Evolutionary conservation across 208 protist species (phyloP), one percentile per base, ranked within the genome.

Genomic region (Acanthamoeba divionensis): DNA sequence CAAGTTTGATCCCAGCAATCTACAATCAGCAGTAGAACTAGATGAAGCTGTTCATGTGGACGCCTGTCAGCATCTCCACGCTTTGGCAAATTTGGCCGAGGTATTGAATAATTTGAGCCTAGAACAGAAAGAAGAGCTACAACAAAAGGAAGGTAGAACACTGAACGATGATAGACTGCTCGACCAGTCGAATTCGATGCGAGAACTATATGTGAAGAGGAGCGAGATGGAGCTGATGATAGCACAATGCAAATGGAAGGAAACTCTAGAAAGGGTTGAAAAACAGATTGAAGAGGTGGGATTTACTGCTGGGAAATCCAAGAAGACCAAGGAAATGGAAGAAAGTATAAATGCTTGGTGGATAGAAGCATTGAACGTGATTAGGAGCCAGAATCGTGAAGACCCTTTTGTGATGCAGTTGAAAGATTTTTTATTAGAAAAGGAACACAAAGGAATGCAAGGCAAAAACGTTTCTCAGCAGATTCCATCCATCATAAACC

Each of bases 131-230:
- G 67, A 21, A 7, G 67, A 77, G 9, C 67, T 77, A n/a, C 44
- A 77, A 24, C 21, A 21, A 45, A 77, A 38, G 5, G 67, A 77
- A 50, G 67, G 67, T 18, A 38, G 54, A 24, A 77, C 67, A 13
- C 67, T 77, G 24, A 77, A 77, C 38, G 67, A 77, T 29, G 44
- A 77, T 50, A 38, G 67, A 38, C 41, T 77, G 38, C 44, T 77
- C 6, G 67, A 77, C 21, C 44, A 77, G 67, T 38, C 67, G 24
- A 26, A 3, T 10, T 55, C 47, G 41, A 21, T 77, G 67, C 67
- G 67, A 18, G 67, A 77, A 24, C 67, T 77, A 38, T 77, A 77
- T 45, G 67, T 45, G 44, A 77, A 77, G 41, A 77, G 26, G 31
- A 45, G 36, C 38, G 65, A 77, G 54, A 38, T 77, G 44, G 67